These are phyloP conservation scores for Tetraselmis chui DNA, from an alignment of 139 green algal genomes.

Conservation along the genomic window DNA sequence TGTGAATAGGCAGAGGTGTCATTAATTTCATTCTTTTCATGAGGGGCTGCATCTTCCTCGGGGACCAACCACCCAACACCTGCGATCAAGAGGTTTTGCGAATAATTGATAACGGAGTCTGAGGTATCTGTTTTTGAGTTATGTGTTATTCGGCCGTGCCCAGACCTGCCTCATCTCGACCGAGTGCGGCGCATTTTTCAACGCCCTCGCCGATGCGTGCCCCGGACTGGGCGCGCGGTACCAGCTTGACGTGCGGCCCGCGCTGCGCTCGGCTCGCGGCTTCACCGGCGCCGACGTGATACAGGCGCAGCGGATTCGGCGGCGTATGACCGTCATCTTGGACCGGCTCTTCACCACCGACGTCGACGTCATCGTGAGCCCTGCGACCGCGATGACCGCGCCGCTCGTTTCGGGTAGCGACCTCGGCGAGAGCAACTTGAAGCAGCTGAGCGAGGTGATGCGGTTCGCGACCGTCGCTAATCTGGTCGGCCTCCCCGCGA, in stretches of 20 bases:
- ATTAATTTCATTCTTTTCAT: too few relatives aligned
- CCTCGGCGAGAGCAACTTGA: constrained; percentile 37
- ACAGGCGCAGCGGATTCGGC: constrained; percentile 48
- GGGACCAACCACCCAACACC: too few relatives aligned
- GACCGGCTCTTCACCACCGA: constrained; percentile 28
- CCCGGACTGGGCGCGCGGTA: background rate
- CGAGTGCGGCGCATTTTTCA: background rate
- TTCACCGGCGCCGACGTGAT: constrained; percentile 48
- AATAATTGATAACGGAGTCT: too few relatives aligned
- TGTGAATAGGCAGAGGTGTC: too few relatives aligned
- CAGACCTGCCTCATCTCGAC: background rate
- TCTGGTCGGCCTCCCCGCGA: constrained; percentile 60
- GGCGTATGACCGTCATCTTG: constrained; percentile 36
- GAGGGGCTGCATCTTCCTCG: too few relatives aligned
- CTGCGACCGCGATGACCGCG: constrained; percentile 43
- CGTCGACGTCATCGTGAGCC: constrained; percentile 53
- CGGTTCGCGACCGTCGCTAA: constrained; percentile 51
- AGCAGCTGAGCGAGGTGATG: constrained; percentile 33
- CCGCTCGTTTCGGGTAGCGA: constrained; percentile 34
- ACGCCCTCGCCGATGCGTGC: background rate
- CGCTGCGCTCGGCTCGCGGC: constrained; percentile 21
- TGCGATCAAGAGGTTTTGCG: too few relatives aligned
- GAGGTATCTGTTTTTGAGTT: too few relatives aligned
- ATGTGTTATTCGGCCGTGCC: too few relatives aligned
- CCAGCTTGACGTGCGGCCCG: constrained; percentile 38